Percentiles rank a stretch among this genome's conserved stretches.
These are phyloP conservation scores for Cyberlindnera euphorbiae DNA, from an alignment of 805 yeast species.

Conservation along the genomic window DNA sequence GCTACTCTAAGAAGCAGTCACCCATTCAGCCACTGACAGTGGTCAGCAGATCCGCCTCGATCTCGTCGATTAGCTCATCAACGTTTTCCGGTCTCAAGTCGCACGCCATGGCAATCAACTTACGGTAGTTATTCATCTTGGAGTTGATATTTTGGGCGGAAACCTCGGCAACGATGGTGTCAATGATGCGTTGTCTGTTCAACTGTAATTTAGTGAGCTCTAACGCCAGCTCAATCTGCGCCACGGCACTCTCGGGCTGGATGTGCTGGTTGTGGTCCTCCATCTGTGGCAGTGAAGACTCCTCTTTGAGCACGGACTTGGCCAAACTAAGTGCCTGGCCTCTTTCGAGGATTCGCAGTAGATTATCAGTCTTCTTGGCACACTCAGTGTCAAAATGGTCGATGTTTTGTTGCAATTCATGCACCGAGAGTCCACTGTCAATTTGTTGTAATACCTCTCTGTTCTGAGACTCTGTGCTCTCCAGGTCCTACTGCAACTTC, in stretches of 20 bases:
- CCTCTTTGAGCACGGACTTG: constrained; percentile 52
- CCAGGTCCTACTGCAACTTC: constrained; percentile 37
- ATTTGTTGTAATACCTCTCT: constrained; percentile 25
- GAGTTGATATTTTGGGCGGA: constrained; percentile 40
- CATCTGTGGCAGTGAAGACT: constrained; percentile 30
- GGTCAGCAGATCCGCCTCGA: constrained; percentile 40
- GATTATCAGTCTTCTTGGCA: constrained; percentile 28
- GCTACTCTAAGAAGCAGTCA: too few relatives aligned
- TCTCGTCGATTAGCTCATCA: constrained; percentile 76
- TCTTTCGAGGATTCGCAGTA: constrained; percentile 49
- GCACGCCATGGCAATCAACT: constrained; percentile 69
- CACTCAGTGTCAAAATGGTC: constrained; percentile 17
- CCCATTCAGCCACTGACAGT: constrained; percentile 9
- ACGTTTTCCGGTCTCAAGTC: constrained; percentile 77
- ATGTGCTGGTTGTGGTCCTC: constrained; percentile 10
- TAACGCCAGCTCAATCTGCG: constrained; percentile 28
- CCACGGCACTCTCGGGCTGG: neutral
- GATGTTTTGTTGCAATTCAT: constrained; percentile 15
- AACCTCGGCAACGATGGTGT: constrained; percentile 47
- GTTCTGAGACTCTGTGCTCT: constrained; percentile 30
- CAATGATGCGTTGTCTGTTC: constrained; percentile 39
- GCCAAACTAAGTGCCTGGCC: constrained; percentile 62
- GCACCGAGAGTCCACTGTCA: constrained; percentile 17
- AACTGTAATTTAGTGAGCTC: constrained; percentile 50
- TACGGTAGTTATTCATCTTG: constrained; percentile 75